Base-by-base conservation (phyloP, 805 yeast species). In the Ogataea dorogensis region DNA sequence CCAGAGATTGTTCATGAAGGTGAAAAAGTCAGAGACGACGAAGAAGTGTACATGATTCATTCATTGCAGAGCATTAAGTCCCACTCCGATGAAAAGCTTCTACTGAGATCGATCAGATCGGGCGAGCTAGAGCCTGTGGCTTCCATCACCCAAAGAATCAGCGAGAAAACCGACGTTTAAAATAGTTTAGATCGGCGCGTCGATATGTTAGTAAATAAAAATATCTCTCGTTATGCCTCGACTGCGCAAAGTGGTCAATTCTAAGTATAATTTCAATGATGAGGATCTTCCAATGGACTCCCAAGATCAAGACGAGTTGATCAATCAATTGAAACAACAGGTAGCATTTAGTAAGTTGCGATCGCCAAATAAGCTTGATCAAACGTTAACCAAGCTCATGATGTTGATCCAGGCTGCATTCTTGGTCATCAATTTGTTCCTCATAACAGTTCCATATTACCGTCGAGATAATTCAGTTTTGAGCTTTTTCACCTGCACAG, bases 151-250 rank as follows among this genome's bases (percentile, higher is more conserved):
- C 41, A 48, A 15, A 19, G 28, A 19, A 12, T 33, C 12, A 33
- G 32, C 4, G 45, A 38, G 7, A 42, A 42, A 17, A 29, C 10
- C 10, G 39, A 32, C 24, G 47, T 38, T 7, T 39, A 19, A 32
- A 7, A 25, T 31, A 31, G 20, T 6, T 12, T 15, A 10, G 12
- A 26, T 26, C 25, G 32, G n/a, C 32, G 32, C 32, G 32, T 29
- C 32, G 32, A 20, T 29, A 16, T 3, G n/a, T n/a, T n/a, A n/a
- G n/a, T n/a, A 23, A 10, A 23, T 23, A 23, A 28, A 28, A 17
- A n/a, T n/a, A n/a, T n/a, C n/a, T n/a, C 10, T 19, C 10, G 11
- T 20, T 28, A 58, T 58, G 63, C 61, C 64, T 14, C 44, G 64
- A 10, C 40, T 59, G 17, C 48, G 61, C 20, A 47, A 45, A 28